Percentiles rank a stretch among this genome's conserved stretches.
Evolutionary conservation across 441 rosid species (phyloP).

Genomic region (Erodium chrysanthum): DNA sequence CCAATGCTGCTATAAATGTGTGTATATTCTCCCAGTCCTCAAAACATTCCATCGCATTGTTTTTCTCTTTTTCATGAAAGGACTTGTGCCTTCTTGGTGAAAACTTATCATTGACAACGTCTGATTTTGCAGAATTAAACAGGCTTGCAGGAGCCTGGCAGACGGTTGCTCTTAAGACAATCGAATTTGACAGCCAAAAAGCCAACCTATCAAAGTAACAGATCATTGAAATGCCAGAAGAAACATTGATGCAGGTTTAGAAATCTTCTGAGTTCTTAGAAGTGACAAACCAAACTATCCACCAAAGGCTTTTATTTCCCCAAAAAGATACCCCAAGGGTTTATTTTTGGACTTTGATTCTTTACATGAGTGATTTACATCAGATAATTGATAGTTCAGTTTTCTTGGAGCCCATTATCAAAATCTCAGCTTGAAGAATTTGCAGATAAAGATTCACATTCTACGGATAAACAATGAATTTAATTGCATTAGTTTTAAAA

Average conservation of each 20-base stretch:
- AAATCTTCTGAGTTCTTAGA: neutral
- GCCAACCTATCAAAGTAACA: slow-evolving; percentile 55
- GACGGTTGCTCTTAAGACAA: slow-evolving; percentile 61
- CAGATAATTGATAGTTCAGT: neutral
- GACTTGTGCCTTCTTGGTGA: slow-evolving; percentile 49
- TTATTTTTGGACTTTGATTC: slow-evolving; percentile 3
- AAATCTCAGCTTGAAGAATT: slow-evolving; percentile 1
- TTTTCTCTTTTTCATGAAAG: slow-evolving; percentile 25
- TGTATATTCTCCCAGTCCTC: slow-evolving; percentile 53
- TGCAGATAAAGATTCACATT: slow-evolving; percentile 2
- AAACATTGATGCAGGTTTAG: slow-evolving; percentile 8
- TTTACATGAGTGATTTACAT: neutral
- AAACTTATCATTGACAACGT: slow-evolving; percentile 19
- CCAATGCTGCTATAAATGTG: slow-evolving; percentile 51
- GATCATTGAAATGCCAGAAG: slow-evolving; percentile 10
- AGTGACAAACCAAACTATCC: neutral
- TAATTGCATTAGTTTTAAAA: neutral
- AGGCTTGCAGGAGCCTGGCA: slow-evolving; percentile 34
- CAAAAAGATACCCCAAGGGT: neutral
- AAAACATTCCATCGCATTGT: slow-evolving; percentile 18
- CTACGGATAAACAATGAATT: neutral
- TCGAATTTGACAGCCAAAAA: slow-evolving; percentile 86
- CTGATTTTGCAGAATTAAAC: slow-evolving; percentile 24
- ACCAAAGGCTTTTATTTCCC: neutral
- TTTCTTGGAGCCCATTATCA: neutral